Percentiles rank a stretch among this genome's conserved stretches.
Evolutionary conservation across 257 asterid species (phyloP).

Genomic region (Marsdenia floribunda): DNA sequence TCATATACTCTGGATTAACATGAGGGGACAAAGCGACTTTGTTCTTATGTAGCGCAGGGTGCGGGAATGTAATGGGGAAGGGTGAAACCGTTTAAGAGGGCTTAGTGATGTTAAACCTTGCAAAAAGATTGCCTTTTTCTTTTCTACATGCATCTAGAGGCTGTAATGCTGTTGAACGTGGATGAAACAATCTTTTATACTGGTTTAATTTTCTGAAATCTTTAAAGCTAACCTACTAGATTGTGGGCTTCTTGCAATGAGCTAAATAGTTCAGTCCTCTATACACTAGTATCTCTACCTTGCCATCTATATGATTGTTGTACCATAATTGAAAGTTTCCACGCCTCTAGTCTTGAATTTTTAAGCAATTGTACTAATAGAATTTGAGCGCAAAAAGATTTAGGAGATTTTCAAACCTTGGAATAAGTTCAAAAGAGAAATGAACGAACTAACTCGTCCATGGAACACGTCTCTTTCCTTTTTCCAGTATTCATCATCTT

Average conservation of each 20-base stretch:
- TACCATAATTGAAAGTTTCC: background rate
- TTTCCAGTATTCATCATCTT: slow-evolving; percentile 81
- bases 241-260: background rate
- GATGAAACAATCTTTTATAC: background rate
- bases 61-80: background rate
- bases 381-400: background rate
- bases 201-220: background rate
- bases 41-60: background rate
- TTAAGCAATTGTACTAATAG: background rate
- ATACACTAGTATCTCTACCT: background rate
- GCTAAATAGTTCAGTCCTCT: background rate
- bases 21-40: background rate
- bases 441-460: slow-evolving; percentile 83
- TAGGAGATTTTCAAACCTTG: slow-evolving; percentile 56
- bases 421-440: slow-evolving; percentile 89
- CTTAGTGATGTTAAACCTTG: background rate
- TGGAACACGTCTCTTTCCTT: slow-evolving; percentile 64
- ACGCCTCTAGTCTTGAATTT: background rate
- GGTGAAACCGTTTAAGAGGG: background rate
- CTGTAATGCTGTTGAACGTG: background rate
- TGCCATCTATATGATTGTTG: background rate
- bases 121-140: background rate
- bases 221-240: background rate
- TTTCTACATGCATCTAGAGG: background rate
- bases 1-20: background rate